phyloP scores from a whole-genome alignment of 352 stramenopile species.

The Thalassiosira livingstoniorum region DNA sequence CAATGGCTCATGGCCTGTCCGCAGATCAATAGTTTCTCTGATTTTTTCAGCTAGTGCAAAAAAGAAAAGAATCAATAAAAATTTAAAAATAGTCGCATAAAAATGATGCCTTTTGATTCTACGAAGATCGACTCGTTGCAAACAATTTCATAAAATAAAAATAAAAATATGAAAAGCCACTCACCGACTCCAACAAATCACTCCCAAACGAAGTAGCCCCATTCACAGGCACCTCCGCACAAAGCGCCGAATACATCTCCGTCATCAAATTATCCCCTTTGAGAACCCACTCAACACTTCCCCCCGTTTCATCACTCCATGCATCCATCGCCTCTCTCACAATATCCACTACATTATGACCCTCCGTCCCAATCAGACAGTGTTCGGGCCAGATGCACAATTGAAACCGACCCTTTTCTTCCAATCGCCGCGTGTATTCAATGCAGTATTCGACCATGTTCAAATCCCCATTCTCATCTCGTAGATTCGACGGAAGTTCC shows the following conservation, averaged over 20 bases:
- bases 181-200: slow-evolving; percentile 88
- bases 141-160: neutral
- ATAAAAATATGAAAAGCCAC: slow-evolving; percentile 35
- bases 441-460: slow-evolving; percentile 88
- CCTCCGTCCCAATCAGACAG: slow-evolving; percentile 92
- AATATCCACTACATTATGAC: slow-evolving; percentile 89
- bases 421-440: slow-evolving; percentile 91
- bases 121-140: too few species aligned
- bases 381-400: slow-evolving; percentile 97
- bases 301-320: slow-evolving; percentile 83
- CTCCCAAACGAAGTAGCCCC: slow-evolving; percentile 88
- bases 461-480: slow-evolving; percentile 37
- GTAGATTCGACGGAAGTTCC: slow-evolving; percentile 32
- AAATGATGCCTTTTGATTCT: too few species aligned
- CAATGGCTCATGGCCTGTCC: slow-evolving; percentile 96
- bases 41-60: slow-evolving; percentile 42
- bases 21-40: slow-evolving; percentile 89
- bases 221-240: slow-evolving; percentile 91
- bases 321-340: slow-evolving; percentile 89
- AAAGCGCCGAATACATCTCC: slow-evolving; percentile 95
- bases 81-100: too few species aligned
- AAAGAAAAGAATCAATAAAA: neutral
- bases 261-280: slow-evolving; percentile 96
- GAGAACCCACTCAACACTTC: slow-evolving; percentile 86
- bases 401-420: slow-evolving; percentile 90